phyloP scores from a whole-genome alignment of 2,329 filamentous ascomycete species.

The Penicillium occitanis region DNA sequence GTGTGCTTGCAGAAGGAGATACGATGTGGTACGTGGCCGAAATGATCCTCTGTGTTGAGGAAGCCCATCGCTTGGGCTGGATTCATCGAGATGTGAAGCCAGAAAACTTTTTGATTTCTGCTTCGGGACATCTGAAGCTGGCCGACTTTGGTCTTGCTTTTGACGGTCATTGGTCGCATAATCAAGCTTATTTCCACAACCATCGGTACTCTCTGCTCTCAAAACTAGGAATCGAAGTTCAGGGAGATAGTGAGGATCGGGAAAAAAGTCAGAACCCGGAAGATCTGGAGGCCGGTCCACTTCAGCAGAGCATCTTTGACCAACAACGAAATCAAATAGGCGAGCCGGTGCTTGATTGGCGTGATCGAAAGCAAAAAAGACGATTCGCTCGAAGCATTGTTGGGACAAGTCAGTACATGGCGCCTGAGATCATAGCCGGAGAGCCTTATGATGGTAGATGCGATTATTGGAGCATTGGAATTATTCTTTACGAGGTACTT shows the following conservation, averaged over 20 bases:
- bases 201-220: constrained; percentile 76
- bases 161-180: constrained; percentile 91
- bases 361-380: constrained; percentile 67
- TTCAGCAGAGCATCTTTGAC: constrained; percentile 23
- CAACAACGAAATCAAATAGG: constrained; percentile 28
- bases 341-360: constrained; percentile 65
- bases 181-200: constrained; percentile 79
- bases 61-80: constrained; percentile 81
- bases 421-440: constrained; percentile 83
- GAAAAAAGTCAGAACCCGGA: constrained; percentile 51
- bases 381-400: constrained; percentile 80
- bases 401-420: constrained; percentile 97
- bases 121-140: constrained; percentile 87
- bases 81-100: constrained; percentile 97
- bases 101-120: constrained; percentile 91
- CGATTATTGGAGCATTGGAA: constrained; percentile 95
- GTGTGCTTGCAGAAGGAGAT: constrained; percentile 73
- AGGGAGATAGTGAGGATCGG: constrained; percentile 71
- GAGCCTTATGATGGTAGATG: constrained; percentile 86
- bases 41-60: constrained; percentile 94
- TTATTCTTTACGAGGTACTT: constrained; percentile 82
- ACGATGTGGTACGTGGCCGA: constrained; percentile 89
- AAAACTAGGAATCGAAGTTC: constrained; percentile 71
- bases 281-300: constrained; percentile 17
- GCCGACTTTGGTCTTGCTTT: constrained; percentile 96